Evolutionary conservation across 2,329 filamentous ascomycete genomes (phyloP).

Genomic region (Hypoxylon sp.): DNA sequence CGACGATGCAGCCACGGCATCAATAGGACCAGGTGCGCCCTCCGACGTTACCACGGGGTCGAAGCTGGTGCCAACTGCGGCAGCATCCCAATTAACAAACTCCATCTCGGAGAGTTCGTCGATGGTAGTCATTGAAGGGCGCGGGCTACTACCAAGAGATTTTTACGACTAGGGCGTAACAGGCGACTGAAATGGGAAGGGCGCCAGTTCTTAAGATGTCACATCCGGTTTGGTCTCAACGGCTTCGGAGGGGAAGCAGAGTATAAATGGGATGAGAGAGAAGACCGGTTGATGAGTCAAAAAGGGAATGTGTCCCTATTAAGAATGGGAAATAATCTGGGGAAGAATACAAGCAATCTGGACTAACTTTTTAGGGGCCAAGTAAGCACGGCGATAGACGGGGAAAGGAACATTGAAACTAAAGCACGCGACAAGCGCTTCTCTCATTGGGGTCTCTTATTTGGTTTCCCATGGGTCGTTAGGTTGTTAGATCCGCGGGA

Average conservation of each 20-base stretch:
- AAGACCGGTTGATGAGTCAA: slow-evolving; percentile 26
- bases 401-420: slow-evolving; percentile 26
- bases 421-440: slow-evolving; percentile 38
- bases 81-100: slow-evolving; percentile 74
- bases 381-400: slow-evolving; percentile 29
- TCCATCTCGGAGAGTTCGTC: slow-evolving; percentile 70
- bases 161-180: slow-evolving; percentile 28
- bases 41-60: slow-evolving; percentile 56
- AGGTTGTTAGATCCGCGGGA: slow-evolving; percentile 25
- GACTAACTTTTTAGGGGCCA: slow-evolving; percentile 34
- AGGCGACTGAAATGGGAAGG: slow-evolving; percentile 26
- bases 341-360: slow-evolving; percentile 23
- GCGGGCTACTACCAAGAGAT: slow-evolving; percentile 29
- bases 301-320: slow-evolving; percentile 31
- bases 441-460: not conserved
- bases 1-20: slow-evolving; percentile 41
- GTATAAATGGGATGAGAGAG: slow-evolving; percentile 32
- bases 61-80: slow-evolving; percentile 55
- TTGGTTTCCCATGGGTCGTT: slow-evolving; percentile 5
- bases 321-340: slow-evolving; percentile 34
- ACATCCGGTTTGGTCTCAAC: slow-evolving; percentile 21
- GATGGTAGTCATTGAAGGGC: slow-evolving; percentile 58
- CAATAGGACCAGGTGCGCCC: slow-evolving; percentile 53
- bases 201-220: slow-evolving; percentile 27
- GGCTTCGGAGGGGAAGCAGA: slow-evolving; percentile 8